Conservation (phyloP, 495 filamentous ascomycete genomes). For the Podospora didyma region DNA sequence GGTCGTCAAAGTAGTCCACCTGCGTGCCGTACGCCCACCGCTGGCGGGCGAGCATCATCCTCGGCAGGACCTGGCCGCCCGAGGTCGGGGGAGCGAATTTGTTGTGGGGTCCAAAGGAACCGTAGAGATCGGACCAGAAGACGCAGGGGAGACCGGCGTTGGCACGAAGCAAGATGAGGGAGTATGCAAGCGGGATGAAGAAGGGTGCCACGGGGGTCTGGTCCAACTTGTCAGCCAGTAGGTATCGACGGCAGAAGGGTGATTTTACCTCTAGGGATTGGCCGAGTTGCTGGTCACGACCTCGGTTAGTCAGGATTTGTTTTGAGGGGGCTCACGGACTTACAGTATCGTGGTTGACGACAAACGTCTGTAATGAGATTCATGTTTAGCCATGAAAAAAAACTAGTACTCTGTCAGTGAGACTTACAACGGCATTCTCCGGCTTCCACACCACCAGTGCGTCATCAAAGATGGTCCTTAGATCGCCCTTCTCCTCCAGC, state of each 20-base stretch:
- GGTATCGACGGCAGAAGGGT: no score
- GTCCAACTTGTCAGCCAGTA: slow-evolving; percentile 6
- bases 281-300: slow-evolving; percentile 17
- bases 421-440: slow-evolving; percentile 52
- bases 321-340: slow-evolving; percentile 17
- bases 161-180: slow-evolving; percentile 63
- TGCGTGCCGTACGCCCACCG: slow-evolving; percentile 69
- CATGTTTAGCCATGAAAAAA: background rate
- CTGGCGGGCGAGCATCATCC: slow-evolving; percentile 60
- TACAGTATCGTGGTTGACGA: slow-evolving; percentile 58
- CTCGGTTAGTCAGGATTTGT: background rate
- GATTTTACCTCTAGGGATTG: slow-evolving; percentile 24
- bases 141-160: slow-evolving; percentile 63
- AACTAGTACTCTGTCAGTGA: background rate
- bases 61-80: slow-evolving; percentile 51
- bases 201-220: slow-evolving; percentile 51
- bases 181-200: slow-evolving; percentile 60
- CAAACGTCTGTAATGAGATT: slow-evolving; percentile 33
- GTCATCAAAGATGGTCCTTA: slow-evolving; percentile 57
- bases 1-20: slow-evolving; percentile 61
- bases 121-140: slow-evolving; percentile 75
- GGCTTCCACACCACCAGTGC: slow-evolving; percentile 57
- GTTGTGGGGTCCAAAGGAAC: slow-evolving; percentile 48
- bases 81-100: slow-evolving; percentile 51
- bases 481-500: slow-evolving; percentile 19